phyloP scores from a whole-genome alignment of 805 yeast genomes.

The Debaryomyces tyrocola region DNA sequence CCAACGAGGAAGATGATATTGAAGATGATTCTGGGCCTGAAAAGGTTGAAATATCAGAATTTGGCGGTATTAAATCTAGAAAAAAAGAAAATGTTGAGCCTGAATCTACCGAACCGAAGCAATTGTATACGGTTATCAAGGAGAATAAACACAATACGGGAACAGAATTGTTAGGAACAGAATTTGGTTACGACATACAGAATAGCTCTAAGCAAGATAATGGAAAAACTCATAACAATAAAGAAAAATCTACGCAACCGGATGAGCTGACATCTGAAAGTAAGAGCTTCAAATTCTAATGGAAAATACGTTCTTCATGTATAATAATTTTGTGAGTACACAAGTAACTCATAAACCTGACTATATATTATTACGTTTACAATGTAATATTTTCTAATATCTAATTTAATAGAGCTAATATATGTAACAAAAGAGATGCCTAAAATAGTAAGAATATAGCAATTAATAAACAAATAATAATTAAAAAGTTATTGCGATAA shows the following conservation, averaged over 20 bases:
- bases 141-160: slow-evolving; percentile 12
- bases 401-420: background rate
- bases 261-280: background rate
- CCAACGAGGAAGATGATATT: slow-evolving; percentile 57
- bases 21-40: slow-evolving; percentile 48
- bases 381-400: background rate
- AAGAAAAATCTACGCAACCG: too few species aligned
- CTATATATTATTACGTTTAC: background rate
- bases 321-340: background rate
- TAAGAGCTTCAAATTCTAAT: background rate
- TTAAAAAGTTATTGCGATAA: background rate
- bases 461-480: background rate
- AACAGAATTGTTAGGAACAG: slow-evolving; percentile 9
- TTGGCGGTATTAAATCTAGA: slow-evolving; percentile 4
- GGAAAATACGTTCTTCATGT: background rate
- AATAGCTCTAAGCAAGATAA: background rate
- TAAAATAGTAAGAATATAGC: background rate
- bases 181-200: slow-evolving; percentile 12
- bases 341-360: background rate
- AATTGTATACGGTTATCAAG: slow-evolving; percentile 21
- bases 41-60: slow-evolving; percentile 12
- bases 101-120: slow-evolving; percentile 3
- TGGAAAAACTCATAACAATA: too few species aligned
- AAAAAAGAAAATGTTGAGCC: background rate
- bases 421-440: background rate